A percentile compares a stretch with the other conserved stretches of the same genome.
Evolutionary conservation across 345 rosid genomes (phyloP).

Genomic region (Salix koriyanagi): DNA sequence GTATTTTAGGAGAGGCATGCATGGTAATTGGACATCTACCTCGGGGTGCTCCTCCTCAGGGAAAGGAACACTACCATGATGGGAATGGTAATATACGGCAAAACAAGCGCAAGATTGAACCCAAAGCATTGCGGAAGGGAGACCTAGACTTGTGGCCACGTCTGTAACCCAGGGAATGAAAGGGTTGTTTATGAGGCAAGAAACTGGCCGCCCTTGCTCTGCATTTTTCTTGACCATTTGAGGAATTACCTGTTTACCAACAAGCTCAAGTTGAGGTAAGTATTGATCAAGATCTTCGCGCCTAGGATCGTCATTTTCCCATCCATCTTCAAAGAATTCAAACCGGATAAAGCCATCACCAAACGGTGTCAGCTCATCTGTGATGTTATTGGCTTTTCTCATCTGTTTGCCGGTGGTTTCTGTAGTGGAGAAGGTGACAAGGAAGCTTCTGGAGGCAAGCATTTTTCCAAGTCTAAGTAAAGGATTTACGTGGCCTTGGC

Average conservation of each 20-base stretch:
- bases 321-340: constrained; percentile 65
- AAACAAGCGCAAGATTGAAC: constrained; percentile 84
- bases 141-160: constrained; percentile 56
- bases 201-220: constrained; percentile 56
- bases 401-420: constrained; percentile 49
- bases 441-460: constrained; percentile 73
- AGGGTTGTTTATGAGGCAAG: constrained; percentile 79
- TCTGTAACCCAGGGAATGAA: constrained; percentile 85
- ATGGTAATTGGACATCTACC: constrained; percentile 60
- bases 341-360: constrained; percentile 65
- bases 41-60: constrained; percentile 52
- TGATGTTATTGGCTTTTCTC: constrained; percentile 43
- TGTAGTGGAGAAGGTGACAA: constrained; percentile 59
- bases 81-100: constrained; percentile 59
- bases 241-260: constrained; percentile 43
- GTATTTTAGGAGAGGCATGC: constrained; percentile 59
- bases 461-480: constrained; percentile 73
- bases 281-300: constrained; percentile 36
- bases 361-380: constrained; percentile 37
- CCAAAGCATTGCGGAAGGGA: constrained; percentile 90
- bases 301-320: constrained; percentile 46
- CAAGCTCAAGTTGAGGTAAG: constrained; percentile 46
- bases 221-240: constrained; percentile 41
- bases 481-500: constrained; percentile 59
- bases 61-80: constrained; percentile 44